A percentile compares a stretch with the other conserved stretches of the same genome.
Conservation (phyloP, 306 rosid species). For the Trifolium fragiferum region DNA sequence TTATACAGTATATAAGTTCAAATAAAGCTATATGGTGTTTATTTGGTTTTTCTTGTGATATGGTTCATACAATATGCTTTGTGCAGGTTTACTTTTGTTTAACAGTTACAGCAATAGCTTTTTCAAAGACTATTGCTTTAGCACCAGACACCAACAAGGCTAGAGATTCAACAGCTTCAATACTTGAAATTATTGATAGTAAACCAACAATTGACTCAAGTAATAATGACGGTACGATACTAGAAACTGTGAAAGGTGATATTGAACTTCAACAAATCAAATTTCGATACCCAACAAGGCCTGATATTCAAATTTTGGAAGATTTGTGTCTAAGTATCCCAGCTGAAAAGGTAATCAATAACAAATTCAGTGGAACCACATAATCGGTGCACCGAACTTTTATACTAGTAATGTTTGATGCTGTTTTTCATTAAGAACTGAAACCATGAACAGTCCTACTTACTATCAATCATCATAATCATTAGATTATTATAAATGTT, state of each 20-base stretch:
- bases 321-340: constrained; percentile 69
- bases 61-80: constrained; percentile 14
- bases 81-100: constrained; percentile 78
- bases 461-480: too few relatives aligned
- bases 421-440: too few relatives aligned
- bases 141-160: constrained; percentile 85
- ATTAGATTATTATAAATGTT: too few relatives aligned
- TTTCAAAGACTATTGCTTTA: constrained; percentile 67
- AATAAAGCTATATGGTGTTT: neutral
- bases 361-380: neutral
- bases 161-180: constrained; percentile 77
- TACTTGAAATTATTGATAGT: constrained; percentile 73
- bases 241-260: constrained; percentile 50
- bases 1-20: neutral
- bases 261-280: constrained; percentile 64
- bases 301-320: constrained; percentile 69
- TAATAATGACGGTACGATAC: constrained; percentile 54
- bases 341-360: constrained; percentile 73
- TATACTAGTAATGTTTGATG: too few relatives aligned
- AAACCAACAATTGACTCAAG: constrained; percentile 71
- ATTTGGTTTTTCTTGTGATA: neutral
- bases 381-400: too few relatives aligned
- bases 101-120: constrained; percentile 67
- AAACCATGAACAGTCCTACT: too few relatives aligned
- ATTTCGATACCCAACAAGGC: constrained; percentile 78